Evolutionary conservation across 768 basidiomycete species (phyloP).

Genomic region (Pleurotus tuoliensis): DNA sequence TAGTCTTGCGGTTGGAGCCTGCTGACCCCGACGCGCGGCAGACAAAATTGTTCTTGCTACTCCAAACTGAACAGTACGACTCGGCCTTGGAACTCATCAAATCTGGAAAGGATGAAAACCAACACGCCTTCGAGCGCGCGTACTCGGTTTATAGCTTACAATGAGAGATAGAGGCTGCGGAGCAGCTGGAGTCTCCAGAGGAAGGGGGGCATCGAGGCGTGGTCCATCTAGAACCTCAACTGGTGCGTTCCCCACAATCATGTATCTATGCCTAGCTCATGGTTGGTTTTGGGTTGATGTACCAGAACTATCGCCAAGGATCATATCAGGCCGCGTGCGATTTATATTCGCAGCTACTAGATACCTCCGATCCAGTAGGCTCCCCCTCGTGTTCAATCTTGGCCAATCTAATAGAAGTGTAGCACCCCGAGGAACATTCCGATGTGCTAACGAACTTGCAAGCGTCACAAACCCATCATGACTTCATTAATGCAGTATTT

Average conservation of each 20-base stretch:
- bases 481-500: slow-evolving; percentile 76
- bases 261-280: no score
- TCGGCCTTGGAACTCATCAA: slow-evolving; percentile 60
- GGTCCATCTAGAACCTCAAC: slow-evolving; percentile 80
- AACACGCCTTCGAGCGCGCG: slow-evolving; percentile 61
- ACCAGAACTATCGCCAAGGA: slow-evolving; percentile 75
- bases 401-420: slow-evolving; percentile 9
- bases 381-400: slow-evolving; percentile 2
- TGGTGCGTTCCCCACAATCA: slow-evolving; percentile 47
- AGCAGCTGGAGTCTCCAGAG: slow-evolving; percentile 47
- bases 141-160: slow-evolving; percentile 85
- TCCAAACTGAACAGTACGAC: slow-evolving; percentile 83
- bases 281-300: no score
- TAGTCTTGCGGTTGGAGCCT: slow-evolving; percentile 71
- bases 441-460: slow-evolving; percentile 84
- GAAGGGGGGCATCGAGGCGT: slow-evolving; percentile 57
- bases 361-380: slow-evolving; percentile 73
- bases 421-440: slow-evolving; percentile 85
- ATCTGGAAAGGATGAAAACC: slow-evolving; percentile 16
- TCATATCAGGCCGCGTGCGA: slow-evolving; percentile 70
- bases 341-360: slow-evolving; percentile 77
- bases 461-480: slow-evolving; percentile 76
- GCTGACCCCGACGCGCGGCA: slow-evolving; percentile 65
- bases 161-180: slow-evolving; percentile 62
- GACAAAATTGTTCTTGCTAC: slow-evolving; percentile 81